These are phyloP conservation scores for Puccinia triticina DNA, from an alignment of 1,284 basidiomycete genomes.

Conservation along the genomic window DNA sequence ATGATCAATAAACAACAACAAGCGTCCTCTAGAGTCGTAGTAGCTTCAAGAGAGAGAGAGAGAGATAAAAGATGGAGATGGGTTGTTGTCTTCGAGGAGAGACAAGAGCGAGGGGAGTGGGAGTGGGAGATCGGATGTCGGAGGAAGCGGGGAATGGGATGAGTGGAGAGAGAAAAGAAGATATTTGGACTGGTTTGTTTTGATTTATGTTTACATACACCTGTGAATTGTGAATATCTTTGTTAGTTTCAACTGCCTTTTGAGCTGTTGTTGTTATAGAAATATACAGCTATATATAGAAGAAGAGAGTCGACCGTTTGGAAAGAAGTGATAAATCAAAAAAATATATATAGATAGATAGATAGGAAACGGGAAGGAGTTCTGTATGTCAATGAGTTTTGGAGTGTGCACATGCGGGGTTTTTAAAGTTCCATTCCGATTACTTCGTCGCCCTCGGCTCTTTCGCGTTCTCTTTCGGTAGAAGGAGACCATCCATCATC, in stretches of 20 bases:
- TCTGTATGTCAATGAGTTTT: neutral
- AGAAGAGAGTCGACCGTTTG: neutral
- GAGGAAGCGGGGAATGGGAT: neutral
- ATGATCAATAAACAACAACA: constrained; percentile 2
- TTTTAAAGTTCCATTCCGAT: constrained; percentile 41
- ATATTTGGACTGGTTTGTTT: neutral
- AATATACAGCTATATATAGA: neutral
- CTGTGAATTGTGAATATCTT: neutral
- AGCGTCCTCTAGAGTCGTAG: constrained; percentile 16
- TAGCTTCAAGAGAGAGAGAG: constrained; percentile 11
- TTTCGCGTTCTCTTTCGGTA: constrained; percentile 8
- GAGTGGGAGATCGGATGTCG: too few species aligned
- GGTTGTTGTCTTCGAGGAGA: neutral
- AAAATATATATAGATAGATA: constrained; percentile 5
- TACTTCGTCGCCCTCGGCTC: constrained; percentile 31
- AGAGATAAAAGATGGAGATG: constrained; percentile 5
- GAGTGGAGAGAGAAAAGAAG: neutral
- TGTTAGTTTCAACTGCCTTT: too few species aligned
- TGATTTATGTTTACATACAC: neutral
- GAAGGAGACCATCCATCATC: constrained; percentile 25
- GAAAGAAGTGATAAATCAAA: neutral
- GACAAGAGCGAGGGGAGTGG: too few species aligned
- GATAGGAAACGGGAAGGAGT: too few species aligned
- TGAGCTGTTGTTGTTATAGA: too few species aligned
- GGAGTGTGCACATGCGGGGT: neutral